Conservation (phyloP, 352 stramenopile genomes). For the Pythium dissimile region DNA sequence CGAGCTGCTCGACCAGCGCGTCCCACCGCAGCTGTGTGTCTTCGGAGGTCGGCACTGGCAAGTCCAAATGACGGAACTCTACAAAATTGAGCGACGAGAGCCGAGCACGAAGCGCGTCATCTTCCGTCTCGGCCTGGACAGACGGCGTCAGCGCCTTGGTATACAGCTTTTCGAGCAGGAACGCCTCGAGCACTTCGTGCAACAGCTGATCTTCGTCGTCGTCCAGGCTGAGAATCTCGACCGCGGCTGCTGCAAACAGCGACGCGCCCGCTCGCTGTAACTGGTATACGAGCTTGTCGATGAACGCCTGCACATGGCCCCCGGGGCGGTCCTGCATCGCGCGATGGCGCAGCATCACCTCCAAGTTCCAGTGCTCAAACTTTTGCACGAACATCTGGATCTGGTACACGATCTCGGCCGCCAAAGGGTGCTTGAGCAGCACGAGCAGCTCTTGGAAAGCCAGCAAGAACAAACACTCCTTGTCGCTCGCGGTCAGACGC, state of each 20-base stretch:
- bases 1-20: constrained; percentile 38
- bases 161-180: constrained; percentile 91
- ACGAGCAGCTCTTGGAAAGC: constrained; percentile 55
- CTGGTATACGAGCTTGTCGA: constrained; percentile 56
- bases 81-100: constrained; percentile 80
- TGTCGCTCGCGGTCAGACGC: constrained; percentile 35
- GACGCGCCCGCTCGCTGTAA: constrained; percentile 27
- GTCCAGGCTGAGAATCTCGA: constrained; percentile 21
- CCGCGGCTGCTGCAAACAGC: background rate
- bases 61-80: constrained; percentile 80
- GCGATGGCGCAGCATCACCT: constrained; percentile 39
- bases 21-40: constrained; percentile 40
- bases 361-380: constrained; percentile 52
- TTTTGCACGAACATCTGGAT: constrained; percentile 76
- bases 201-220: constrained; percentile 44
- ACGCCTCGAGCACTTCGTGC: constrained; percentile 80
- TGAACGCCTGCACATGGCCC: constrained; percentile 58
- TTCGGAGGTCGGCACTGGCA: constrained; percentile 41
- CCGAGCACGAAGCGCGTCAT: constrained; percentile 56
- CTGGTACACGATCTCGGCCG: constrained; percentile 71
- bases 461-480: constrained; percentile 56
- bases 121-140: constrained; percentile 30
- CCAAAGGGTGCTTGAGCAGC: constrained; percentile 56
- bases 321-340: constrained; percentile 41
- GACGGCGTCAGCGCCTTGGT: constrained; percentile 59